A percentile compares a stretch with the other conserved stretches of the same genome.
Conservation (phyloP, 2,329 filamentous ascomycete species). For the Trichoderma atrobrunneum region DNA sequence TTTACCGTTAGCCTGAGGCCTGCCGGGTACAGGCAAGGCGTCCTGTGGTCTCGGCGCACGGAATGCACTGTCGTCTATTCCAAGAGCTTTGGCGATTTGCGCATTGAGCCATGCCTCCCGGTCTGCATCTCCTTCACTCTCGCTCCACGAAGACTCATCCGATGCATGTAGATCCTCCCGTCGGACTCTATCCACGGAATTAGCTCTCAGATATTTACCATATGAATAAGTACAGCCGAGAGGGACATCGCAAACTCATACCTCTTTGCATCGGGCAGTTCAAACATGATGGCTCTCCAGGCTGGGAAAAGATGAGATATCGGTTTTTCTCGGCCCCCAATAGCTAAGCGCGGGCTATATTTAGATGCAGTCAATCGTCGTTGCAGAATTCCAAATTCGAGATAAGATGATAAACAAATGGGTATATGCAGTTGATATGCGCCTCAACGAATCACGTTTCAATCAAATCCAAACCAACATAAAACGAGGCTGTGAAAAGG, state of each 20-base stretch:
- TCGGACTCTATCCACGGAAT: conserved; percentile 44
- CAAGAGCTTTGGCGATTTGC: conserved; percentile 47
- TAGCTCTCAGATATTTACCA: background rate
- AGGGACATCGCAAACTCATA: conserved; percentile 24
- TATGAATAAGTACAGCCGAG: too few species aligned
- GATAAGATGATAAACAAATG: background rate
- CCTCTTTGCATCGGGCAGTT: conserved; percentile 52
- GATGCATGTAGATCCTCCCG: conserved; percentile 51
- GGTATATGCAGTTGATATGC: background rate
- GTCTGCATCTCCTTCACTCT: conserved; percentile 34
- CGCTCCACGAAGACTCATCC: conserved; percentile 27
- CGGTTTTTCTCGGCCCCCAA: background rate
- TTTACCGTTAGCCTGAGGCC: background rate
- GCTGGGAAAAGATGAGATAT: background rate
- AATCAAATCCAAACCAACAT: background rate
- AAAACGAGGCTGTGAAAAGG: background rate
- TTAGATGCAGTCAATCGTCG: background rate
- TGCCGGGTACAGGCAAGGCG: background rate
- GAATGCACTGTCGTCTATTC: conserved; percentile 29
- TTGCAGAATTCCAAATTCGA: background rate
- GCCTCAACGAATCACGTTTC: background rate
- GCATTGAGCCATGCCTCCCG: conserved; percentile 46
- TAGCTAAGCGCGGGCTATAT: background rate
- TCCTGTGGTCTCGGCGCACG: conserved; percentile 22
- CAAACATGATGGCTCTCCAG: conserved; percentile 43